A percentile compares a stretch with the other conserved stretches of the same genome.
These are phyloP conservation scores for Plectranthus barbatus DNA, from an alignment of 257 asterid genomes.

Conservation along the genomic window DNA sequence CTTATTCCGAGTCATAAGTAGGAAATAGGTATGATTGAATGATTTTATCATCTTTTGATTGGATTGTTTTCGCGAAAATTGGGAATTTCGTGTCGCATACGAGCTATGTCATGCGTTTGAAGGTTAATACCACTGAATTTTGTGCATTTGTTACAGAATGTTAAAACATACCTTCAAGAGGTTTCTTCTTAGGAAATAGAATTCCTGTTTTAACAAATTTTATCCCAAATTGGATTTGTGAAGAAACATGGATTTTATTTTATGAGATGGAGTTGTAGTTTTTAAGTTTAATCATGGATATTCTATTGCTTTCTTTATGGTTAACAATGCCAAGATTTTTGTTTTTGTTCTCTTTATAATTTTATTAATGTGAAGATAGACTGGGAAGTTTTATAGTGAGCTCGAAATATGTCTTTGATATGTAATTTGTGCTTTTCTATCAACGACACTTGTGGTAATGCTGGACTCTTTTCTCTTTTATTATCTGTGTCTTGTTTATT, in stretches of 20 bases:
- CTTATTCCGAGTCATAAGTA: not conserved
- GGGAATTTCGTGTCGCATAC: conserved; percentile 1
- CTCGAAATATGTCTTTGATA: not conserved
- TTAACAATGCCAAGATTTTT: not conserved
- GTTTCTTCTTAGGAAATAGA: not conserved
- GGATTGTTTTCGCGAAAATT: not conserved
- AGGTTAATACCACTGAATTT: not conserved
- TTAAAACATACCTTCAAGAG: not conserved
- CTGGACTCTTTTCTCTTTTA: not conserved
- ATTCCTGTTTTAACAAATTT: not conserved
- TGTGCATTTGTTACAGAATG: not conserved
- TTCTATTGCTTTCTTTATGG: not conserved
- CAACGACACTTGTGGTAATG: not conserved
- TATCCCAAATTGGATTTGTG: not conserved
- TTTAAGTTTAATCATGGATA: not conserved
- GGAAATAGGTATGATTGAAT: not conserved
- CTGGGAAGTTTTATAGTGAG: not conserved
- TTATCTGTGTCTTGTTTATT: not conserved
- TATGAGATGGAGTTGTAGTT: not conserved
- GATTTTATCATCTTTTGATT: not conserved
- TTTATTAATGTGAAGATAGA: not conserved
- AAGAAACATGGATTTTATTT: not conserved
- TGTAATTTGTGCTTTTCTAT: not conserved
- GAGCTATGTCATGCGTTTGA: not conserved
- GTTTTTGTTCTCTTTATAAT: not conserved